These are phyloP conservation scores for Penicillium sp. DNA, from an alignment of 2,329 filamentous ascomycete species.

Conservation along the genomic window DNA sequence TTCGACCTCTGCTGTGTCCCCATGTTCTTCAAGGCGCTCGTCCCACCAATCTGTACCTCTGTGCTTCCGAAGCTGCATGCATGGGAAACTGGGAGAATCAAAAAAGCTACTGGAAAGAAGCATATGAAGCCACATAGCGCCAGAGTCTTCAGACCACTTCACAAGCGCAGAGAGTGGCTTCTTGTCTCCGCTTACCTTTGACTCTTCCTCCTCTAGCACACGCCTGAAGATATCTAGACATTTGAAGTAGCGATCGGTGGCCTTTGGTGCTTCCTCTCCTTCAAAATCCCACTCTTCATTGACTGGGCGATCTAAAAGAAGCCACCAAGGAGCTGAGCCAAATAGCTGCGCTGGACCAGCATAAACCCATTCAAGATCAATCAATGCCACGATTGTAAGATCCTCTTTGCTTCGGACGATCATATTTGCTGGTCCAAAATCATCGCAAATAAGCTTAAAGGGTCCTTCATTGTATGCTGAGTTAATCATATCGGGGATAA, in stretches of 20 bases:
- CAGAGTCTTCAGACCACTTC: too few species aligned
- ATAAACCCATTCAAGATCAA: conserved; percentile 39
- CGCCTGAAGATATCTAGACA: not conserved
- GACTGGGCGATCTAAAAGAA: conserved; percentile 31
- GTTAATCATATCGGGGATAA: conserved; percentile 24
- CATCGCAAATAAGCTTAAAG: conserved; percentile 38
- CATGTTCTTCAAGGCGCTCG: not conserved
- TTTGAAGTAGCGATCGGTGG: not conserved
- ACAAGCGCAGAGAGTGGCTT: conserved; percentile 28
- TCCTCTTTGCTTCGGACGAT: conserved; percentile 34
- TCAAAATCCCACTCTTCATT: conserved; percentile 11
- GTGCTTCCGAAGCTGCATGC: too few species aligned
- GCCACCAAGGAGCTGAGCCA: conserved; percentile 35
- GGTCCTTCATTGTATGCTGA: conserved; percentile 23
- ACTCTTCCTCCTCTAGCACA: conserved; percentile 1
- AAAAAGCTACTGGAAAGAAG: too few species aligned
- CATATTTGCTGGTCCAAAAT: conserved; percentile 36
- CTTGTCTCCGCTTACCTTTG: not conserved
- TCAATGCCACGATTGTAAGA: conserved; percentile 32
- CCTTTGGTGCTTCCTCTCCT: not conserved
- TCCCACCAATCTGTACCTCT: too few species aligned
- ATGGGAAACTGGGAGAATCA: too few species aligned
- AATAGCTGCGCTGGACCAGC: conserved; percentile 36
- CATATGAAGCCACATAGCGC: too few species aligned
- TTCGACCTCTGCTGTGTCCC: not conserved